Percentiles rank a stretch among this genome's conserved stretches.
Evolutionary conservation across 345 rosid species (phyloP).

Genomic region (Mercurialis annua): DNA sequence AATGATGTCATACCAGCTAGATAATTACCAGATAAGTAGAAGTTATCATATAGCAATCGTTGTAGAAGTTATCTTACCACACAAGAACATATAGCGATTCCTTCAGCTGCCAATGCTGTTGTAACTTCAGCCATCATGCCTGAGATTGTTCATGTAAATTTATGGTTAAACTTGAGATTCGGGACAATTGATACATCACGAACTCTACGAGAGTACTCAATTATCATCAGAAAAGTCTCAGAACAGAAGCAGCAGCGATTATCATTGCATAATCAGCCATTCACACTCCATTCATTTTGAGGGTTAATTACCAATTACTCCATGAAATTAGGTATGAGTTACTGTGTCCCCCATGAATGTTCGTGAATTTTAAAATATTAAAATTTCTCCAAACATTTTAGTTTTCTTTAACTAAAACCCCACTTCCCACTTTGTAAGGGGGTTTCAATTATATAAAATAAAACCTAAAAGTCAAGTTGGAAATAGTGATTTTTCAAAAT

Average conservation of each 20-base stretch:
- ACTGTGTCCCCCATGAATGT: too few species aligned
- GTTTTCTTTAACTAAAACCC: too few species aligned
- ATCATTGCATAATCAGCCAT: neutral
- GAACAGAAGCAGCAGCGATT: neutral
- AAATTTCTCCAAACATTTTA: too few species aligned
- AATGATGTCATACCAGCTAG: slow-evolving; percentile 9
- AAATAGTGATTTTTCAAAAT: too few species aligned
- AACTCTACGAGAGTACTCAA: neutral
- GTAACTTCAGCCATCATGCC: slow-evolving; percentile 93
- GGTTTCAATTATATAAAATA: too few species aligned
- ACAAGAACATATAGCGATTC: slow-evolving; percentile 74
- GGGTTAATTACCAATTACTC: too few species aligned
- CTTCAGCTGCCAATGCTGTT: slow-evolving; percentile 62
- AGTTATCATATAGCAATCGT: too few species aligned
- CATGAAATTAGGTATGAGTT: too few species aligned
- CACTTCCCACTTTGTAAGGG: too few species aligned
- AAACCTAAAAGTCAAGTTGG: too few species aligned
- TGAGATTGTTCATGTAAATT: slow-evolving; percentile 24
- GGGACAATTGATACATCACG: neutral
- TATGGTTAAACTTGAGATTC: slow-evolving; percentile 1
- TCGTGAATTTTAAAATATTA: too few species aligned
- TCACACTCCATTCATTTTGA: neutral
- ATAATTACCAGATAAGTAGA: slow-evolving; percentile 7
- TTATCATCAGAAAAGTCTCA: neutral
- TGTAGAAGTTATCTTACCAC: too few species aligned